Evolutionary conservation across 2,329 filamentous ascomycete species (phyloP), one percentile per base, ranked within the genome.

Genomic region (Apiospora phragmitis): DNA sequence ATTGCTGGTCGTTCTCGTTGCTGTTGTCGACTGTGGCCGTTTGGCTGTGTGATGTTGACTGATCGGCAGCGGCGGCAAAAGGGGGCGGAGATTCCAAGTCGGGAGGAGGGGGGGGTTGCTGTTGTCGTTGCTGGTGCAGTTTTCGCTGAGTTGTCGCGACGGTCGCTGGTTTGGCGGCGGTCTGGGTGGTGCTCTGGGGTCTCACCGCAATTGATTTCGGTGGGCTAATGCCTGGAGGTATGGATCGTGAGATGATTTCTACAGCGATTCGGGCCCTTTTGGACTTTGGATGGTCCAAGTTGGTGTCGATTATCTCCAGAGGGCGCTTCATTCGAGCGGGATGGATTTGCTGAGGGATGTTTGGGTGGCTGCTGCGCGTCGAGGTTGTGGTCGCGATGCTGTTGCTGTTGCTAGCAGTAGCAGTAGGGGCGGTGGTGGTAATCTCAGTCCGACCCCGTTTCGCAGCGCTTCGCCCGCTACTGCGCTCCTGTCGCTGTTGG

Each of bases 221-320:
- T 67, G 75, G 71, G 71, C 72, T 74, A 67, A 74, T 70, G 68
- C 75, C 71, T 51, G 74, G 71, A 38, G 70, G 47, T 70, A 76
- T 71, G 62, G 77, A 75, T 71, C 79, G 77, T 6, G 82, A 73
- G 8, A 85, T 78, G 66, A 89, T 87, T 75, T 89, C 87, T 73
- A 89, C 85, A 32, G 85, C 81, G 74, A 89, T 85, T 72, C 85
- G 82, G 69, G 84, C 79, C 78, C 82, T 86, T 80, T 90, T 90
- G 69, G 81, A 77, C 70, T 83, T 82, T 65, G 83, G 75, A 67
- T 80, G 78, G 73, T 86, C 84, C 75, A 83, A 80, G 70, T 87
- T 84, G 76, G 80, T 80, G 67, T 85, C 83, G 70, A 81, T 76
- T 68, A 80, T 72, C 68, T 87, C 85, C 75, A 86, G 82, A 67